phyloP scores from a whole-genome alignment of 2,329 filamentous ascomycete genomes.

The Ceratocystiopsis sp. region DNA sequence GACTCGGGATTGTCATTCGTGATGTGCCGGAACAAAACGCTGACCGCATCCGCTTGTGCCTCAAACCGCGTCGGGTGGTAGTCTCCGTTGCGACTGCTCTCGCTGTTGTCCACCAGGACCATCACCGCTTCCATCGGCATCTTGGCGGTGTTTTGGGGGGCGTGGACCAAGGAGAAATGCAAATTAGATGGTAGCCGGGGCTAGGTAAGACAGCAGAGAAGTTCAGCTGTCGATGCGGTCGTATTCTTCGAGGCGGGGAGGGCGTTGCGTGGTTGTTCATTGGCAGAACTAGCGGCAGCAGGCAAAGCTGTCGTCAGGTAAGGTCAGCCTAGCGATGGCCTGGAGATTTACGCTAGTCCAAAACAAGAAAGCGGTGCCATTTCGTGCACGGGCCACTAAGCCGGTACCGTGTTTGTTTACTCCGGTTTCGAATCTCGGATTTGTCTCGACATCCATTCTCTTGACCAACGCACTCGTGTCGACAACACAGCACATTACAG shows the following conservation, averaged over 20 bases:
- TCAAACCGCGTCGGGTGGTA: constrained; percentile 84
- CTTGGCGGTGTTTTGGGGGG: constrained; percentile 25
- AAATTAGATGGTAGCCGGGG: too few relatives aligned
- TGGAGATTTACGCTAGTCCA: constrained; percentile 1
- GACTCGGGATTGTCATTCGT: constrained; percentile 93
- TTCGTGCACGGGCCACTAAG: constrained; percentile 7
- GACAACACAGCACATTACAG: background rate
- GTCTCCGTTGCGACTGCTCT: constrained; percentile 95
- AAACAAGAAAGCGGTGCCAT: constrained; percentile 5
- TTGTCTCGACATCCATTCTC: background rate
- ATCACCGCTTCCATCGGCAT: constrained; percentile 99
- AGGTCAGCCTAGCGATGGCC: constrained; percentile 8
- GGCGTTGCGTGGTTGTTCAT: too few relatives aligned
- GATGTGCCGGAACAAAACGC: constrained; percentile 88
- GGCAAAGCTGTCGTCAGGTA: constrained; percentile 11
- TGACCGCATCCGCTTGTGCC: constrained; percentile 87
- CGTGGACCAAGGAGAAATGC: background rate
- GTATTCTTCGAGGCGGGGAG: too few relatives aligned
- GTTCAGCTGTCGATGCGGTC: too few relatives aligned
- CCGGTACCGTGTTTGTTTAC: constrained; percentile 8
- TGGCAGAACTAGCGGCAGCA: background rate
- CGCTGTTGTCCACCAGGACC: constrained; percentile 99
- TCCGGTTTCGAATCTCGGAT: background rate
- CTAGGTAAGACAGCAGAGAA: too few relatives aligned
- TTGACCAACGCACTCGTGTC: background rate